Percentiles rank a stretch among this genome's conserved stretches.
Conservation (phyloP, 169 alveolate species). For the Plasmodium cynomolgi region DNA sequence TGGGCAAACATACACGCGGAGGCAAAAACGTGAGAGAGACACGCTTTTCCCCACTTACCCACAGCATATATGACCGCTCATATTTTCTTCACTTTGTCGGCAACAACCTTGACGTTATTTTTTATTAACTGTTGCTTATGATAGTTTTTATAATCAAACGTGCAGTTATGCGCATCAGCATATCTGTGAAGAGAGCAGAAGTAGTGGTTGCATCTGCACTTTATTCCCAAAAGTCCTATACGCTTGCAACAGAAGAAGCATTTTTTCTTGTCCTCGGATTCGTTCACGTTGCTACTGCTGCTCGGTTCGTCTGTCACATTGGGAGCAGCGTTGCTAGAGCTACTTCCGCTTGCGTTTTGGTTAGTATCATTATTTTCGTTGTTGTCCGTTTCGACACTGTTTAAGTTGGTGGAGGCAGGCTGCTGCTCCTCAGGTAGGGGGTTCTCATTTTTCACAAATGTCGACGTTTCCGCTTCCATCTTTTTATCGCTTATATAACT, state of each 20-base stretch:
- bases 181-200: slow-evolving; percentile 94
- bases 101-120: slow-evolving; percentile 90
- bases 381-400: background rate
- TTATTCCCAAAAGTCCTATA: slow-evolving; percentile 93
- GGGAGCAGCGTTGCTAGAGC: background rate
- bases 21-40: background rate
- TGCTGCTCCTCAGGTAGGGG: background rate
- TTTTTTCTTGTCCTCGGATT: slow-evolving; percentile 79
- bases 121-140: slow-evolving; percentile 90
- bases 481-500: slow-evolving; percentile 4
- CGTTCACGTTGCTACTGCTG: background rate
- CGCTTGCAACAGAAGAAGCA: slow-evolving; percentile 91
- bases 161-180: slow-evolving; percentile 94
- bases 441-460: background rate
- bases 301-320: background rate
- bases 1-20: no score
- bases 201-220: slow-evolving; percentile 92
- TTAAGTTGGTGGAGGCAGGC: background rate
- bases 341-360: background rate
- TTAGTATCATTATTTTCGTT: background rate
- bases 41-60: background rate
- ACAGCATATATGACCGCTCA: slow-evolving; percentile 10
- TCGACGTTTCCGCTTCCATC: background rate
- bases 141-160: slow-evolving; percentile 91
- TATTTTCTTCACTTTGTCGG: slow-evolving; percentile 92